Evolutionary conservation across 129 eudicot genomes (phyloP).

Genomic region (Lactuca saligna): DNA sequence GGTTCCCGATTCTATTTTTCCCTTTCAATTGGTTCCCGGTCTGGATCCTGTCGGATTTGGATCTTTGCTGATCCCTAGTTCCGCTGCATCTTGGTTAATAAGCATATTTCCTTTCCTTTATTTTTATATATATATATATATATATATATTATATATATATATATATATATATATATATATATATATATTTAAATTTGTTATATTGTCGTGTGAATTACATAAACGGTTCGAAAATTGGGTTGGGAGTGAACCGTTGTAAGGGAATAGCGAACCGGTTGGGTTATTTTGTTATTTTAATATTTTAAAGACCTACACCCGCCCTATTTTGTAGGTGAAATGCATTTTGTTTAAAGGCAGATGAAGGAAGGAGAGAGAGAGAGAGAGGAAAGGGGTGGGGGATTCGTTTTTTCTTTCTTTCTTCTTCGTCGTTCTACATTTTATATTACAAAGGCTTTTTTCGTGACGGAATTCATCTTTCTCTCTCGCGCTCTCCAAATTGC

Average conservation of each 20-base stretch:
- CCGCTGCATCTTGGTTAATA: too few species aligned
- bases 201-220: too few species aligned
- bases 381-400: constrained; percentile 30
- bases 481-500: constrained; percentile 80
- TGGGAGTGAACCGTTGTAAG: not conserved
- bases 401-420: constrained; percentile 15
- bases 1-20: too few species aligned
- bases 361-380: constrained; percentile 11
- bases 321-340: constrained; percentile 22
- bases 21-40: too few species aligned
- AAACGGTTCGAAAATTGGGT: not conserved
- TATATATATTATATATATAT: too few species aligned
- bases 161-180: too few species aligned
- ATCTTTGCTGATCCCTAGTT: too few species aligned
- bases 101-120: too few species aligned
- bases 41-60: too few species aligned
- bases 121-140: too few species aligned
- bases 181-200: too few species aligned
- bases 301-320: constrained; percentile 3
- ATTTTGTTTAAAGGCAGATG: constrained; percentile 21
- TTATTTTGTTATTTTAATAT: too few species aligned
- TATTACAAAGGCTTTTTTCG: constrained; percentile 11
- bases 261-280: not conserved
- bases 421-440: constrained; percentile 25
- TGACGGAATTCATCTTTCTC: constrained; percentile 50